Evolutionary conservation across 1,284 basidiomycete genomes (phyloP).

Genomic region (Phlebopus sp.): DNA sequence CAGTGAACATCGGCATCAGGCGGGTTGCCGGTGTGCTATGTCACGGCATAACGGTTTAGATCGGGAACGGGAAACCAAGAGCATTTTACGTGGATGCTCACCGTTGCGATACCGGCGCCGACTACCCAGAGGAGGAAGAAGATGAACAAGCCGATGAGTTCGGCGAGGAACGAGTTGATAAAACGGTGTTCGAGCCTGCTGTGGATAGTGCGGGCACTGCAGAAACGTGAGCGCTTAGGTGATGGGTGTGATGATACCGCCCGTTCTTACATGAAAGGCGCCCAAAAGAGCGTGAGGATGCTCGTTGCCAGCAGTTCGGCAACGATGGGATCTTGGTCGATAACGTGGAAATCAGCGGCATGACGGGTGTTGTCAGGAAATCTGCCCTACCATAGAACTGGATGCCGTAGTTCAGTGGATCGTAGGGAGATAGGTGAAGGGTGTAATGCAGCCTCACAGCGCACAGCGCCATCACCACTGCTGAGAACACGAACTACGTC

Average conservation of each 20-base stretch:
- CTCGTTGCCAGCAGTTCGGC: conserved; percentile 64
- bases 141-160: conserved; percentile 56
- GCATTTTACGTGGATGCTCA: conserved; percentile 34
- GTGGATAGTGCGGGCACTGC: conserved; percentile 54
- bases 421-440: conserved; percentile 50
- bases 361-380: background rate
- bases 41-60: no score
- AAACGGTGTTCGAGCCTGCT: conserved; percentile 55
- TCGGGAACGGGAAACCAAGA: background rate
- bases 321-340: conserved; percentile 57
- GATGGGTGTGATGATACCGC: background rate
- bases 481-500: conserved; percentile 52
- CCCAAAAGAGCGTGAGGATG: conserved; percentile 60
- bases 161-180: conserved; percentile 54
- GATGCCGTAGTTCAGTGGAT: conserved; percentile 59
- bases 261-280: conserved; percentile 53
- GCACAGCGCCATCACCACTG: conserved; percentile 58
- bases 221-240: conserved; percentile 12
- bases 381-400: conserved; percentile 56
- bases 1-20: conserved; percentile 35
- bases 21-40: conserved; percentile 31
- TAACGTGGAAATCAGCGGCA: conserved; percentile 7
- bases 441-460: conserved; percentile 68
- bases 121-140: conserved; percentile 71
- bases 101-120: conserved; percentile 63